Evolutionary conservation across 495 filamentous ascomycete species (phyloP), one percentile per base, ranked within the genome.

Genomic region (Tuber magnatum): DNA sequence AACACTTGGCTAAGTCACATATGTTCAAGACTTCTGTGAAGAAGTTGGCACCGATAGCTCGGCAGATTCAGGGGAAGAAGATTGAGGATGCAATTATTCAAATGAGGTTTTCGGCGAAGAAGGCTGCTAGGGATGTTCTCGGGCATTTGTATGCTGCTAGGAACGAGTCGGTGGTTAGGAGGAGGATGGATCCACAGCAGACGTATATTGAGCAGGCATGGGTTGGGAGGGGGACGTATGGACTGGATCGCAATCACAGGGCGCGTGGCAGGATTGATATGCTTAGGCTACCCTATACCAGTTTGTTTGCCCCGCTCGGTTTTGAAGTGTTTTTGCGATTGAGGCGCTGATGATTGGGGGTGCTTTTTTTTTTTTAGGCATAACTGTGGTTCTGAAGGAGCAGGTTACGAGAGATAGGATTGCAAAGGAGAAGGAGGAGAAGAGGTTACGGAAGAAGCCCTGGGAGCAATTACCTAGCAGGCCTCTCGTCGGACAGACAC

Each of bases 101-200:
- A 87, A 97, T 99, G 94, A 89, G 90, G 48, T 97, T 94, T 84
- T 93, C 90, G 84, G 92, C 92, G 88, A 99, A 99, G 89, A 94
- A 93, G 87, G 92, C 89, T 70, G 93, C 95, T 18, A 86, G 87
- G 81, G 92, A 97, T 80, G 91, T 97, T 22, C 83, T 87, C 73
- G 88, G 87, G 78, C 92, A 95, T 84, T 86, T 99, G 28, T 87
- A 93, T 82, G 84, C 90, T 72, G 94, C 95, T 10, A 88, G 90
- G 75, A 90, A 94, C 81, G 83, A 88, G 79, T 95, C 95, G 70
- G 85, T 97, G 75, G 91, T 92, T 71, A 86, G 86, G 81, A 86
- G 88, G 71, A 92, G 92, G 65, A 98, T 99, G 95, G 91, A 97
- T 82, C 89, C 89, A 24, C 90, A 90, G 43, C 85, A 85, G 68